Conservation (phyloP, 371 early-diverging fungal genomes). For the Mucor velutinosus region DNA sequence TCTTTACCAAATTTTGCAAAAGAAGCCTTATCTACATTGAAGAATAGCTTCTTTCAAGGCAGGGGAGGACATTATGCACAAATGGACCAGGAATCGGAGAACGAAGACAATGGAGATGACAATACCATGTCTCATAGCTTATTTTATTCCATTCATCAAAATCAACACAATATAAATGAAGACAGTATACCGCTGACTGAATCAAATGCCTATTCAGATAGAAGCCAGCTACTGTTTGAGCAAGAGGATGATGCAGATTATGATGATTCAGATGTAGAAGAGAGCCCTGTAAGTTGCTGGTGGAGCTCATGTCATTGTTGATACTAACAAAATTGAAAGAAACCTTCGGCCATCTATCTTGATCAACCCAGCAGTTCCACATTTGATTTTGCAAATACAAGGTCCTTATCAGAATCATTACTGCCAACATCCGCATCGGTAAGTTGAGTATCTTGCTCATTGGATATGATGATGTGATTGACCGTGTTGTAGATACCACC, state of each 20-base stretch:
- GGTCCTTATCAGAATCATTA: constrained; percentile 39
- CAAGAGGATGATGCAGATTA: constrained; percentile 19
- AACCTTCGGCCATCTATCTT: constrained; percentile 62
- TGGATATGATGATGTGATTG: not conserved
- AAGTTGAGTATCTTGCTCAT: constrained; percentile 4
- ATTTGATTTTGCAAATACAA: constrained; percentile 22
- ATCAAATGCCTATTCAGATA: constrained; percentile 47
- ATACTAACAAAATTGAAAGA: constrained; percentile 14
- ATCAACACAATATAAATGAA: constrained; percentile 22
- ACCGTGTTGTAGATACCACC: constrained; percentile 39
- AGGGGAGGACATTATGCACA: constrained; percentile 37
- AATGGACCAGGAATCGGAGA: constrained; percentile 48
- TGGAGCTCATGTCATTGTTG: not conserved
- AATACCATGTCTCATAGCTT: constrained; percentile 34
- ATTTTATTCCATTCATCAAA: constrained; percentile 45
- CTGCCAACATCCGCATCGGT: constrained; percentile 48
- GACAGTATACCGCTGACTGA: constrained; percentile 50
- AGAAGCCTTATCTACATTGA: constrained; percentile 26
- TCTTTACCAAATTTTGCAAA: constrained; percentile 33
- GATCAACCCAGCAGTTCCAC: constrained; percentile 41
- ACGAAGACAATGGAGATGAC: constrained; percentile 37
- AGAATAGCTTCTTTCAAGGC: constrained; percentile 29
- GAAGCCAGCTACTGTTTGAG: constrained; percentile 48
- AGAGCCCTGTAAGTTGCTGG: constrained; percentile 16
- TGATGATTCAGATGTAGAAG: constrained; percentile 7